A percentile compares a stretch with the other conserved stretches of the same genome.
These are phyloP conservation scores for Tylopilus balloui DNA, from an alignment of 768 basidiomycete genomes.

Conservation along the genomic window DNA sequence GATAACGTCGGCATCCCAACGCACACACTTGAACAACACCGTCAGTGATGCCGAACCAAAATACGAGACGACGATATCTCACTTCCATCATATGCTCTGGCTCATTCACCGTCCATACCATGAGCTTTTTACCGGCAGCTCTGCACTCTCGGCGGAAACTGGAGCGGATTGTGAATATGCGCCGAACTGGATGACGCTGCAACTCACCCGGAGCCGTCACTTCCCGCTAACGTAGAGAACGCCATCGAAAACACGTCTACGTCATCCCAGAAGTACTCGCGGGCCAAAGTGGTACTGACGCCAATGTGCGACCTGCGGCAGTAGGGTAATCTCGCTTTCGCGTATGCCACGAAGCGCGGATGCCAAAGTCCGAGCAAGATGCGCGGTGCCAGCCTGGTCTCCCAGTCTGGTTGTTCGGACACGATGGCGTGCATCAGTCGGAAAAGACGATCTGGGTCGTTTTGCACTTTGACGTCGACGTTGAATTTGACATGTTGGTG, in stretches of 20 bases:
- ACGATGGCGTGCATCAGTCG: conserved; percentile 69
- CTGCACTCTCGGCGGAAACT: conserved; percentile 83
- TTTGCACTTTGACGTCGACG: conserved; percentile 92
- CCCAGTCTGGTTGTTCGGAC: conserved; percentile 61
- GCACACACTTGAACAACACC: conserved; percentile 49
- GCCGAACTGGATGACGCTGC: neutral
- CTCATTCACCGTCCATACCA: conserved; percentile 97
- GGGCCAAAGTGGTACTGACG: conserved; percentile 60
- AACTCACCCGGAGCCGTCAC: conserved; percentile 65
- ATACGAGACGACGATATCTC: conserved; percentile 17
- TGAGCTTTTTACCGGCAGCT: conserved; percentile 70
- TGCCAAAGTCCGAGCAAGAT: conserved; percentile 87
- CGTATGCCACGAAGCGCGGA: conserved; percentile 79
- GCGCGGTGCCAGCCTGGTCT: conserved; percentile 71
- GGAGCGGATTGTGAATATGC: conserved; percentile 8
- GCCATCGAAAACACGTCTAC: conserved; percentile 84
- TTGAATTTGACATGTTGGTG: conserved; percentile 75
- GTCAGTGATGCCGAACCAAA: neutral
- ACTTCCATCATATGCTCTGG: conserved; percentile 89
- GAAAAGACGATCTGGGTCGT: conserved; percentile 86
- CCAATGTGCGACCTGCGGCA: conserved; percentile 86
- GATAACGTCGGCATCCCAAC: conserved; percentile 77
- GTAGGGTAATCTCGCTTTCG: conserved; percentile 73
- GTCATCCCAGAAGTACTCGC: conserved; percentile 85
- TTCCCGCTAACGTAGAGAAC: conserved; percentile 65